Conservation (phyloP, 352 stramenopile genomes). For the Pythium vanterpoolii region DNA sequence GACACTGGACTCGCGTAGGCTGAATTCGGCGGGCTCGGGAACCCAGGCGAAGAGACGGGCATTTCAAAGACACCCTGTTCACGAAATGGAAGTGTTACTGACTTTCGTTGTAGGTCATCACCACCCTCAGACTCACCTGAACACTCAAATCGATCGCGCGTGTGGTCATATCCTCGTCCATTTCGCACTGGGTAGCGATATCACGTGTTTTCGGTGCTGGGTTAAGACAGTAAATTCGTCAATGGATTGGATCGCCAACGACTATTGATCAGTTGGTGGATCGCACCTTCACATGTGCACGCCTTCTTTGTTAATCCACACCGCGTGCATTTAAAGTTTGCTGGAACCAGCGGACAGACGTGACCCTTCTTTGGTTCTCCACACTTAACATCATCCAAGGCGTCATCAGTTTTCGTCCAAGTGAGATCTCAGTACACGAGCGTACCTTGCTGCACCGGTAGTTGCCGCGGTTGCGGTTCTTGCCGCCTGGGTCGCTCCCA, state of each 20-base stretch:
- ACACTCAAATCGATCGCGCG: slow-evolving; percentile 64
- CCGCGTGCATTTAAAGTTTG: slow-evolving; percentile 80
- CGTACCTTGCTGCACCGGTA: slow-evolving; percentile 82
- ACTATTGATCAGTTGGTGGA: neutral
- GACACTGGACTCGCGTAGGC: slow-evolving; percentile 23
- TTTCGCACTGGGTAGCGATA: slow-evolving; percentile 69
- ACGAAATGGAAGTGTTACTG: neutral
- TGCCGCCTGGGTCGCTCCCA: slow-evolving; percentile 35
- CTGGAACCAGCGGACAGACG: slow-evolving; percentile 75
- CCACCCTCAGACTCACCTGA: slow-evolving; percentile 35
- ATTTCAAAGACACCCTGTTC: slow-evolving; percentile 68
- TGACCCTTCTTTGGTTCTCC: slow-evolving; percentile 86
- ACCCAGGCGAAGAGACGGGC: slow-evolving; percentile 32
- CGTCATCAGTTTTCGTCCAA: neutral
- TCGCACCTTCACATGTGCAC: slow-evolving; percentile 62
- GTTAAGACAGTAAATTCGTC: neutral
- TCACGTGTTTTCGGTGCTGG: slow-evolving; percentile 56
- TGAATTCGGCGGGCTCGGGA: slow-evolving; percentile 37
- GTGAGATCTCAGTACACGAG: neutral
- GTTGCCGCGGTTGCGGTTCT: slow-evolving; percentile 83
- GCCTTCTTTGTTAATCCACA: slow-evolving; percentile 76
- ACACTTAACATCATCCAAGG: slow-evolving; percentile 34
- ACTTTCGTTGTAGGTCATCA: neutral
- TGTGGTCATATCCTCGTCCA: slow-evolving; percentile 85
- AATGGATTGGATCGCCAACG: neutral